Percentiles rank a stretch among this genome's conserved stretches.
phyloP scores from a whole-genome alignment of 2,329 filamentous ascomycete species.

The Sarocladiaceae sp. region DNA sequence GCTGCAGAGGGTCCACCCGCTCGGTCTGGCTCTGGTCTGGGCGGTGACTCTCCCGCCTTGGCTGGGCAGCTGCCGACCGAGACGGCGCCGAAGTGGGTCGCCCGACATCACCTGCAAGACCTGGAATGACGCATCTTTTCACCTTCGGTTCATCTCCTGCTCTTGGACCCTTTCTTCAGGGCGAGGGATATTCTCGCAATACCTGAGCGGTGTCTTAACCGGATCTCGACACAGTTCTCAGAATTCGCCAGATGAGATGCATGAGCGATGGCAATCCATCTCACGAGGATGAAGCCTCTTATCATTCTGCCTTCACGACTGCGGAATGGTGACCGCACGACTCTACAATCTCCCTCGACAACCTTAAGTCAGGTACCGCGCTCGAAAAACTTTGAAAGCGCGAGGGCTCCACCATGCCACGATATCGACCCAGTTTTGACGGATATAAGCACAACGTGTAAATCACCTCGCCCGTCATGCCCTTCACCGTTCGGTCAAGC shows the following conservation, averaged over 20 bases:
- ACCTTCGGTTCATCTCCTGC: background rate
- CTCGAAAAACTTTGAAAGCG: background rate
- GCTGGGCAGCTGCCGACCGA: slow-evolving; percentile 1
- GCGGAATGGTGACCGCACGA: background rate
- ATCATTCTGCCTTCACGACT: background rate
- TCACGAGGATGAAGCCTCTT: too few species aligned
- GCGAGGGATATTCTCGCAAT: too few species aligned
- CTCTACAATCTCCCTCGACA: background rate
- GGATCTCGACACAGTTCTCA: too few species aligned
- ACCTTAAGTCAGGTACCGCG: too few species aligned
- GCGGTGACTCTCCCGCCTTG: background rate
- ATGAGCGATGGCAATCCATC: too few species aligned
- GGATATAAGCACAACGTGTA: slow-evolving; percentile 3
- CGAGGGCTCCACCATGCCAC: background rate
- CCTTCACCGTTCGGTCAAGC: background rate
- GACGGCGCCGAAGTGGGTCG: slow-evolving; percentile 2
- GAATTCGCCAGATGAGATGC: too few species aligned
- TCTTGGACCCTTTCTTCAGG: too few species aligned
- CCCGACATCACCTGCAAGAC: too few species aligned
- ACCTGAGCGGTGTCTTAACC: too few species aligned
- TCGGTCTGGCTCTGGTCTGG: too few species aligned
- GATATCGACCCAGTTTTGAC: background rate
- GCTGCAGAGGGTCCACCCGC: too few species aligned
- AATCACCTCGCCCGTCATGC: background rate
- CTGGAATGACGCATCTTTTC: background rate